Evolutionary conservation across 2,329 filamentous ascomycete genomes (phyloP).

Genomic region (Diaporthe australafricana): DNA sequence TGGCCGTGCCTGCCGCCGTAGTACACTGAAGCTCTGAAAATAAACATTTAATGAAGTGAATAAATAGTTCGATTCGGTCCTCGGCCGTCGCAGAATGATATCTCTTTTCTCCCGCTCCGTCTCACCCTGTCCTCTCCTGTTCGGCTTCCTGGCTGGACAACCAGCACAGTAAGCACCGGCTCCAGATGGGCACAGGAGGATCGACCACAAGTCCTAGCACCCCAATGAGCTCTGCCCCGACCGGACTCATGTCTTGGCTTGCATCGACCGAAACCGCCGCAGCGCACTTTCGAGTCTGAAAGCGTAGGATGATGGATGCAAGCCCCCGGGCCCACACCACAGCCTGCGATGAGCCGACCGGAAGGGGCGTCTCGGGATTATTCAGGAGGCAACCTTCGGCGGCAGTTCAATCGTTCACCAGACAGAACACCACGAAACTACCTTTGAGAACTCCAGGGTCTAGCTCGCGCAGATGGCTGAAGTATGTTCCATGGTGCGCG

Average conservation of each 20-base stretch:
- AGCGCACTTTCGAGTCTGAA: not conserved
- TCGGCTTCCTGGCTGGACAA: not conserved
- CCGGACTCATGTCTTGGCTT: not conserved
- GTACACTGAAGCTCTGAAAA: slow-evolving; percentile 1
- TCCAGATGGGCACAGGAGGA: not conserved
- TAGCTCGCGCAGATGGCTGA: not conserved
- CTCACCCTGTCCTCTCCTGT: not conserved
- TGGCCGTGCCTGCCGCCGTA: slow-evolving; percentile 16
- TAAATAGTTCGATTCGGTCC: slow-evolving; percentile 19
- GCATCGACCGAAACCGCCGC: not conserved
- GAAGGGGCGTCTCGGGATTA: not conserved
- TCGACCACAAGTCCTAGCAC: not conserved
- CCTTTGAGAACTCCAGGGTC: not conserved
- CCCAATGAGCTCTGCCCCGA: not conserved
- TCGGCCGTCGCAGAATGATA: slow-evolving; percentile 17
- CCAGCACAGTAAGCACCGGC: not conserved
- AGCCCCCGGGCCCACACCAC: not conserved
- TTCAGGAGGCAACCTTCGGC: not conserved
- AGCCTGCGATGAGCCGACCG: slow-evolving; percentile 2
- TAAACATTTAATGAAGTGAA: slow-evolving; percentile 25
- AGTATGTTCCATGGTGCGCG: not conserved
- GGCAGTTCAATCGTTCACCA: not conserved
- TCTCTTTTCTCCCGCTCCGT: not conserved
- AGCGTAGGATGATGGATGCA: slow-evolving; percentile 4
- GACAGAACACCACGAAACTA: not conserved